Conservation (phyloP, 2,329 filamentous ascomycete genomes). For the Aureobasidium mangrovei region DNA sequence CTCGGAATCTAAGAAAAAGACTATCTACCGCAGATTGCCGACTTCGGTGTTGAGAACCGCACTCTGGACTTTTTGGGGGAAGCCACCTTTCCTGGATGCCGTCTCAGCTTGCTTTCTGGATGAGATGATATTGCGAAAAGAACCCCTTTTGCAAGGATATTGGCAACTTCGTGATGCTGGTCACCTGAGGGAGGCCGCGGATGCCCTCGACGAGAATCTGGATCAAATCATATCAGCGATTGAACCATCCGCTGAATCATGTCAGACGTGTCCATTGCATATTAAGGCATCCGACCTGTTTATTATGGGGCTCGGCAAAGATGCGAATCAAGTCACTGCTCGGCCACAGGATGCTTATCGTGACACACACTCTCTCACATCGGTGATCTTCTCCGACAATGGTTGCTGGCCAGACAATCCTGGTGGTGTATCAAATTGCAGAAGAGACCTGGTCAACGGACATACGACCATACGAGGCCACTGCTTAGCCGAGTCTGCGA, state of each 20-base stretch:
- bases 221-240: constrained; percentile 17
- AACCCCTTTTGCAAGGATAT: constrained; percentile 37
- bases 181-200: constrained; percentile 31
- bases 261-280: constrained; percentile 22
- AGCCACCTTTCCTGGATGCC: constrained; percentile 15
- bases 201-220: constrained; percentile 15
- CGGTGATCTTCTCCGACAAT: constrained; percentile 45
- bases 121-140: constrained; percentile 21
- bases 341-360: constrained; percentile 32
- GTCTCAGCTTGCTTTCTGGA: constrained; percentile 17
- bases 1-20: constrained; percentile 9
- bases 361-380: constrained; percentile 41
- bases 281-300: constrained; percentile 36
- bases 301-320: constrained; percentile 35
- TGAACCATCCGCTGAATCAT: constrained; percentile 15
- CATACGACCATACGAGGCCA: constrained; percentile 47
- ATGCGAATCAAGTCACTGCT: constrained; percentile 34
- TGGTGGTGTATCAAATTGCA: constrained; percentile 48
- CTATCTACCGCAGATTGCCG: constrained; percentile 13
- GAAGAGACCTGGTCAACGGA: constrained; percentile 47
- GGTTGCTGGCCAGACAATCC: constrained; percentile 47
- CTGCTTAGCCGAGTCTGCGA: constrained; percentile 47
- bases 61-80: constrained; percentile 16
- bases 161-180: constrained; percentile 38
- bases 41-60: constrained; percentile 15